These are phyloP conservation scores for Sisymbrium irio DNA, from an alignment of 345 rosid genomes.

Conservation along the genomic window DNA sequence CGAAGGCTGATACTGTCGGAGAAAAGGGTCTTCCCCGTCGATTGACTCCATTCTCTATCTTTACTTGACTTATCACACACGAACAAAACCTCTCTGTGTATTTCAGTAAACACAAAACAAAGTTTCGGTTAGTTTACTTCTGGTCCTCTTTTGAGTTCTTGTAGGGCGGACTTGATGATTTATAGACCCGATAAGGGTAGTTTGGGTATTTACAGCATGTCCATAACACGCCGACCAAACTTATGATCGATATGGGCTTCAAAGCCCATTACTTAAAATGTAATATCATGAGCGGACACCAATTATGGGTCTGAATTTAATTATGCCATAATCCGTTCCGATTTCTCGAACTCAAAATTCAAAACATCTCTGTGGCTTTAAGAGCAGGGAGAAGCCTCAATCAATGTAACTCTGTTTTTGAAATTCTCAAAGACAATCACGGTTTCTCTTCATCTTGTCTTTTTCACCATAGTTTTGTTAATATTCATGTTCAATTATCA, in stretches of 20 bases:
- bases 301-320: background rate
- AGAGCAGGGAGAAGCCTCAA: too few species aligned
- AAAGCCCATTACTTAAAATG: background rate
- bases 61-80: background rate
- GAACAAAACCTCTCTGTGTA: constrained; percentile 35
- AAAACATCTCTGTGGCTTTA: too few species aligned
- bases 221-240: background rate
- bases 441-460: background rate
- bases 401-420: too few species aligned
- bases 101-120: background rate
- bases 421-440: background rate
- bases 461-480: background rate
- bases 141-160: background rate
- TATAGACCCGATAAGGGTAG: background rate
- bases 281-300: background rate
- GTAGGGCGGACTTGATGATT: background rate
- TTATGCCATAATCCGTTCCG: background rate
- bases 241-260: background rate
- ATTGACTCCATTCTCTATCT: background rate
- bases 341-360: background rate
- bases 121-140: constrained; percentile 29
- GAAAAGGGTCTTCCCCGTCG: constrained; percentile 49
- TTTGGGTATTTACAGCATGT: background rate
- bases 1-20: constrained; percentile 50
- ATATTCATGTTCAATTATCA: background rate